Conservation (phyloP, 345 rosid species). For the Gossypium ekmanianum region DNA sequence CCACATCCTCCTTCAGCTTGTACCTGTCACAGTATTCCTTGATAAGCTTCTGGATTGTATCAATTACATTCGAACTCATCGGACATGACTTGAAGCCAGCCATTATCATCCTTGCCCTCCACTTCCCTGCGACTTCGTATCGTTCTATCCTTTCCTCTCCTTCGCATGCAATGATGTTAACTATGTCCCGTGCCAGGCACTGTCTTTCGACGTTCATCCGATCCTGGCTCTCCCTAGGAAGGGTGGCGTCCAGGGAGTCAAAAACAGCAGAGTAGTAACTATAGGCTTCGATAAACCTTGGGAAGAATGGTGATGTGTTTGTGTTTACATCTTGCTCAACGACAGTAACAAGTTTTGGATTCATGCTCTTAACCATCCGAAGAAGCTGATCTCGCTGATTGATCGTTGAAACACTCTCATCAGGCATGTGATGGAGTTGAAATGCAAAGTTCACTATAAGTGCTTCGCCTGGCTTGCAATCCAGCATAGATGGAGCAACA, state of each 20-base stretch:
- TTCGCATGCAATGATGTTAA: slow-evolving; percentile 88
- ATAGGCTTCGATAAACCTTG: slow-evolving; percentile 79
- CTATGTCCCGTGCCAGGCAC: slow-evolving; percentile 92
- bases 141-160: slow-evolving; percentile 94
- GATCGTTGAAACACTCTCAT: slow-evolving; percentile 92
- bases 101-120: slow-evolving; percentile 96
- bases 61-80: slow-evolving; percentile 50
- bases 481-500: slow-evolving; percentile 69
- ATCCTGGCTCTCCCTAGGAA: slow-evolving; percentile 90
- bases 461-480: slow-evolving; percentile 62
- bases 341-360: slow-evolving; percentile 87
- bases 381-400: slow-evolving; percentile 91
- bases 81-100: slow-evolving; percentile 69
- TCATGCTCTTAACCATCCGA: slow-evolving; percentile 76
- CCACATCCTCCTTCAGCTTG: slow-evolving; percentile 55
- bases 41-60: slow-evolving; percentile 43
- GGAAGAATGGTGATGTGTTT: slow-evolving; percentile 80
- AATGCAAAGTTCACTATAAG: slow-evolving; percentile 84
- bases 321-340: slow-evolving; percentile 94
- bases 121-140: slow-evolving; percentile 83
- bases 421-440: slow-evolving; percentile 99
- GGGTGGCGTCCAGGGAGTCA: slow-evolving; percentile 81
- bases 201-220: slow-evolving; percentile 92
- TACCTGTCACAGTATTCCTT: slow-evolving; percentile 62
- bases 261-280: slow-evolving; percentile 86